Conservation (phyloP, 805 yeast genomes). For the Dipodascopsis tothii region DNA sequence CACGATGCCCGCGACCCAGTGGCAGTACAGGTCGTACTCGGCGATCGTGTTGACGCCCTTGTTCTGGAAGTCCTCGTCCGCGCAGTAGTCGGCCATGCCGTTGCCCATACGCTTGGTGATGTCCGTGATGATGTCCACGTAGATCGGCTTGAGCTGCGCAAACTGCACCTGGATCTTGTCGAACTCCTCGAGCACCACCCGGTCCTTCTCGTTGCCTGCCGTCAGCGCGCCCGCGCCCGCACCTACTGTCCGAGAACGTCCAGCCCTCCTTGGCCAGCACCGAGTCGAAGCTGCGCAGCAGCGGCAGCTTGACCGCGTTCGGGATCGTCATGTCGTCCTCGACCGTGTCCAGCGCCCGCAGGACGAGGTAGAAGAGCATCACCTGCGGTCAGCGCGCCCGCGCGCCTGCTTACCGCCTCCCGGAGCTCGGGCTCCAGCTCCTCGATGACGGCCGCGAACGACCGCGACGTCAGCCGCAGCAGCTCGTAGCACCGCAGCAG, state of each 20-base stretch:
- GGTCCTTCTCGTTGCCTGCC: constrained; percentile 65
- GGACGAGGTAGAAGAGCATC: constrained; percentile 73
- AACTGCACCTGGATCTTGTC: constrained; percentile 61
- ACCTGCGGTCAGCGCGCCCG: constrained; percentile 13
- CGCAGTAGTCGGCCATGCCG: constrained; percentile 89
- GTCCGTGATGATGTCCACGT: constrained; percentile 69
- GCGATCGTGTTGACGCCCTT: constrained; percentile 69
- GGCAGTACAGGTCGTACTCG: constrained; percentile 88
- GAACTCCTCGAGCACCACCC: constrained; percentile 73
- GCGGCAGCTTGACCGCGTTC: constrained; percentile 61
- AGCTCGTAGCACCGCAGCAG: constrained; percentile 60
- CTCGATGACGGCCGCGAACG: constrained; percentile 88
- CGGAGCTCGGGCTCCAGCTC: constrained; percentile 87
- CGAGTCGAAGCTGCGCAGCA: constrained; percentile 59
- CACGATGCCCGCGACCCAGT: constrained; percentile 94
- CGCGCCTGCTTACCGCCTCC: constrained; percentile 43
- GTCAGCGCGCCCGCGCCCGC: background rate
- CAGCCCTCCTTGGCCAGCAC: constrained; percentile 62
- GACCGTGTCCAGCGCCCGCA: constrained; percentile 88
- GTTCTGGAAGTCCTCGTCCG: constrained; percentile 66
- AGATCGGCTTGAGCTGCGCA: constrained; percentile 63
- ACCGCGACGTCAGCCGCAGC: constrained; percentile 67
- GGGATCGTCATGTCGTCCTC: constrained; percentile 92
- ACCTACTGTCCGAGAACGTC: constrained; percentile 61
- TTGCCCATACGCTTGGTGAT: constrained; percentile 85